These are phyloP conservation scores for Neofusicoccum ribis DNA, from an alignment of 2,329 filamentous ascomycete genomes.

Conservation along the genomic window DNA sequence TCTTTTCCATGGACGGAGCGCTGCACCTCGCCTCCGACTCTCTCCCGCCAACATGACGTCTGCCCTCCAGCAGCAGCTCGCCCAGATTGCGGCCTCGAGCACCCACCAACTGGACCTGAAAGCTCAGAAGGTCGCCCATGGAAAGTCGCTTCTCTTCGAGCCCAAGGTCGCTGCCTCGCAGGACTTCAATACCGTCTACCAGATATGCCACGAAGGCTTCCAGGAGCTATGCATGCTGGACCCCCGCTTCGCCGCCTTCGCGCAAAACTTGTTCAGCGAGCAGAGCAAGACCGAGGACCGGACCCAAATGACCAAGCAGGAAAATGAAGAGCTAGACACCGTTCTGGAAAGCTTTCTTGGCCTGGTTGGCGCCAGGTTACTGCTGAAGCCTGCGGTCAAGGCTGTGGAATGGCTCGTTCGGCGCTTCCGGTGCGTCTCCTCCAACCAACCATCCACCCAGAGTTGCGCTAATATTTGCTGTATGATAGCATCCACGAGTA, in stretches of 20 bases:
- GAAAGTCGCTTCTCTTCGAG: slow-evolving; percentile 93
- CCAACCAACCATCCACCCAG: slow-evolving; percentile 21
- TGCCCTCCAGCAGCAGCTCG: slow-evolving; percentile 89
- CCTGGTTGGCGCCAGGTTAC: slow-evolving; percentile 71
- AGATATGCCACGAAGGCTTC: slow-evolving; percentile 85
- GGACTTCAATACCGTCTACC: slow-evolving; percentile 85
- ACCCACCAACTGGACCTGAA: slow-evolving; percentile 90
- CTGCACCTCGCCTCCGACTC: background rate
- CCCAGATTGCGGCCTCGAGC: slow-evolving; percentile 85
- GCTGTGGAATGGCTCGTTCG: slow-evolving; percentile 93
- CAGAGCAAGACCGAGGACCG: slow-evolving; percentile 90
- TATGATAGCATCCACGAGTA: slow-evolving; percentile 77
- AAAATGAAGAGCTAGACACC: slow-evolving; percentile 79
- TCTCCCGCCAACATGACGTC: slow-evolving; percentile 64
- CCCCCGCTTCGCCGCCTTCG: slow-evolving; percentile 71
- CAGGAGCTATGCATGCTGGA: slow-evolving; percentile 90
- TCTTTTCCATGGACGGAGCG: slow-evolving; percentile 30
- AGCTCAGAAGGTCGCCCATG: slow-evolving; percentile 87
- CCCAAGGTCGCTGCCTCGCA: slow-evolving; percentile 80
- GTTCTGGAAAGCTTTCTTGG: slow-evolving; percentile 81
- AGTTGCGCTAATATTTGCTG: slow-evolving; percentile 11
- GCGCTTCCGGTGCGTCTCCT: slow-evolving; percentile 69
- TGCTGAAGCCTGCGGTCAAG: slow-evolving; percentile 85
- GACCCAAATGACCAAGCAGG: slow-evolving; percentile 74
- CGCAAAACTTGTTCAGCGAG: slow-evolving; percentile 82